Evolutionary conservation across 176 grass and related monocot species (phyloP), one percentile per base, ranked within the genome.

Genomic region (Neostapfia colusana): DNA sequence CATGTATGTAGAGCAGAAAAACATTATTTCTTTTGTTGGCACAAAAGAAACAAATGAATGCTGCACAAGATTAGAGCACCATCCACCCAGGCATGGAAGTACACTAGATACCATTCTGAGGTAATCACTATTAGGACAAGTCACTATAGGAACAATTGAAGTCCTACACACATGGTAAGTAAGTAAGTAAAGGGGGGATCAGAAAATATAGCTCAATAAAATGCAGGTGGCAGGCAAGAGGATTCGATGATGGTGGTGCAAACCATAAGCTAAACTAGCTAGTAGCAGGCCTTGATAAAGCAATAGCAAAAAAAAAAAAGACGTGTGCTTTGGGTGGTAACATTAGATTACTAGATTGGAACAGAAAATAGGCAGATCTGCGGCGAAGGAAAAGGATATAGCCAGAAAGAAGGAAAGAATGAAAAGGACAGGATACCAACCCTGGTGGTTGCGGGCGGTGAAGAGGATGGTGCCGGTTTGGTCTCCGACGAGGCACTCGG

Each of bases 401-500:
- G 50, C 18, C 18, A 7, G 18, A 1, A 49, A 17, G 3, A 50
- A 50, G 0, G 16, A 20, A 50, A 50, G 5, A 8, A 54, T 1
- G 6, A 17, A 25, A n/a, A n/a, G n/a, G n/a, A n/a, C n/a, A n/a
- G 11, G 21, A n/a, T 3, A 11, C 8, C 0, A 2, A 88, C 86
- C 27, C 76, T 88, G 86, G 2, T 51, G 21, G 71, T 89, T 89
- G 71, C 87, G 87, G 6, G 87, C 86, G 57, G 86, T 81, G 86
- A 88, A 63, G 76, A 84, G 76, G 70, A 88, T 50, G 63, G 86
- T 76, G 76, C 71, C 86, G 48, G 86, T 88, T 26, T 25, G 37
- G 76, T 89, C 86, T 7, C 77, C 86, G 64, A 89, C 81, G 71
- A 89, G 81, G 81, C 86, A 88, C 81, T 88, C 86, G 14, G 69